A percentile compares a stretch with the other conserved stretches of the same genome.
Conservation (phyloP, 495 filamentous ascomycete genomes). For the Aspergillus saccharolyticus region DNA sequence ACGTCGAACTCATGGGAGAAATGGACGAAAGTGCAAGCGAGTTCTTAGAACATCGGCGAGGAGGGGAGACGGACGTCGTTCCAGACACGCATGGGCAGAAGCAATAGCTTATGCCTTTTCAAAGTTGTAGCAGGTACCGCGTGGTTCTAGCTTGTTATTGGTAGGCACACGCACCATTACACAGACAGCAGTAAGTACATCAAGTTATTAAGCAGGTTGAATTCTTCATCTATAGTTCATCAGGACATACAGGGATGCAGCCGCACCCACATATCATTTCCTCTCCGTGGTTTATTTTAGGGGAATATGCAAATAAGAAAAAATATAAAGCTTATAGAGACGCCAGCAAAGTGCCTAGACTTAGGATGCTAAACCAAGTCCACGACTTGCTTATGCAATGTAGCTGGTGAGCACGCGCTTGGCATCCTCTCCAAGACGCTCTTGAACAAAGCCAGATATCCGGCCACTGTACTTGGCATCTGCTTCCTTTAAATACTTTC, state of each 20-base stretch:
- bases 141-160: background rate
- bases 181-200: background rate
- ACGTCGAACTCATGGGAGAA: constrained; percentile 48
- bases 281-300: background rate
- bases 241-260: background rate
- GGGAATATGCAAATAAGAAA: background rate
- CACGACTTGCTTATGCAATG: constrained; percentile 37
- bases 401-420: constrained; percentile 52
- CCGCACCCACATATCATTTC: background rate
- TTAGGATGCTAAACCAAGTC: background rate
- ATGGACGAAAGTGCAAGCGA: constrained; percentile 12
- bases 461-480: constrained; percentile 51
- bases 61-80: background rate
- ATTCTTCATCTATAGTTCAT: constrained; percentile 2
- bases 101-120: too few species aligned
- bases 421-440: constrained; percentile 53
- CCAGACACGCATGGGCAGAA: background rate
- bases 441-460: constrained; percentile 52
- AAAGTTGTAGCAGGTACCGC: background rate
- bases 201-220: background rate
- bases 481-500: constrained; percentile 60
- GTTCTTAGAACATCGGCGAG: background rate
- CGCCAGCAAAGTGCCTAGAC: background rate
- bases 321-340: background rate
- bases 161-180: background rate